phyloP scores from a whole-genome alignment of 179 eudicot genomes.

The Silene coronaria region DNA sequence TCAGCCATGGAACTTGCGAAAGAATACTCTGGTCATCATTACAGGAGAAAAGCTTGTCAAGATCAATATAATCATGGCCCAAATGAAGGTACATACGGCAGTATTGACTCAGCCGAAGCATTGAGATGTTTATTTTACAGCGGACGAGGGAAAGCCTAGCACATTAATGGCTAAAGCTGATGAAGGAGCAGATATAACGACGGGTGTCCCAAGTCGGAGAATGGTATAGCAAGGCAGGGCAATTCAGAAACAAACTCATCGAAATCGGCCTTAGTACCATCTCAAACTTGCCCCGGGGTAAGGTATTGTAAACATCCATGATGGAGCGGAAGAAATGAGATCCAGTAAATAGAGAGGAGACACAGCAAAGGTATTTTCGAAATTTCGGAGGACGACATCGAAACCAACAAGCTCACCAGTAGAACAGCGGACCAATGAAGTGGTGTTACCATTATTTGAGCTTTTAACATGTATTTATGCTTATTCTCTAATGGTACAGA shows the following conservation, averaged over 20 bases:
- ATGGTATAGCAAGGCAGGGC: background rate
- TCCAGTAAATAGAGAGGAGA: background rate
- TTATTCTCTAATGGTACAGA: conserved; percentile 11
- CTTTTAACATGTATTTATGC: too few species aligned
- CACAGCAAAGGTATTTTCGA: background rate
- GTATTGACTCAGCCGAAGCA: conserved; percentile 25
- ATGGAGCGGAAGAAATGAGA: background rate
- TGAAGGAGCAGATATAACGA: background rate
- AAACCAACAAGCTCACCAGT: background rate
- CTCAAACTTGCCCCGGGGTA: background rate
- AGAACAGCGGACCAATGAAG: background rate
- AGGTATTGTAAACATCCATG: background rate
- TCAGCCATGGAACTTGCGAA: conserved; percentile 53
- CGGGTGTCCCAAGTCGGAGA: background rate
- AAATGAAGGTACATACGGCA: conserved; percentile 61
- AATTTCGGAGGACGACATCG: background rate
- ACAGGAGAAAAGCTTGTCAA: conserved; percentile 81
- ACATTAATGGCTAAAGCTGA: too few species aligned
- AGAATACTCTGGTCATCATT: conserved; percentile 51
- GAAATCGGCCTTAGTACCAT: background rate
- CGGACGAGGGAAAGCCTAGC: conserved; percentile 37
- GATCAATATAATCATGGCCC: conserved; percentile 60
- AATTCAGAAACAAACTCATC: background rate
- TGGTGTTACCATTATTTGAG: background rate
- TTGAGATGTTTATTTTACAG: conserved; percentile 39